Evolutionary conservation across 495 filamentous ascomycete genomes (phyloP), one percentile per base, ranked within the genome.

Genomic region (Aeminium ludgeri): DNA sequence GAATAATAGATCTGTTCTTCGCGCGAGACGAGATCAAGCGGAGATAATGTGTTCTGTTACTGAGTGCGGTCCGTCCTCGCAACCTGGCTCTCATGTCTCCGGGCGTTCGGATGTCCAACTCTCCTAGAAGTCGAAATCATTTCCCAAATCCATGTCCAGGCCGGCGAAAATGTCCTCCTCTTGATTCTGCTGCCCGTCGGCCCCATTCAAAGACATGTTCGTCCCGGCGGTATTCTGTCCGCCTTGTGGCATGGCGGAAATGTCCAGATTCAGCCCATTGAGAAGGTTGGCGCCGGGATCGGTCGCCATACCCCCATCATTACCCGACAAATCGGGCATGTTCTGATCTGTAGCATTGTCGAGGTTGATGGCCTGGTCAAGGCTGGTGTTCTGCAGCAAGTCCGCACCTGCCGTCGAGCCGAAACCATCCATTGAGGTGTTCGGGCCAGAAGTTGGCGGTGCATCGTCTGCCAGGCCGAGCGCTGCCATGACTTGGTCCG

Each of bases 121-220:
- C 36, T 33, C 15, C 36, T 45, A 45, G 34, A 54, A 49, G 35
- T 45, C 42, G 33, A 48, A 32, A 20, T 44, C 36, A 41, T 49
- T 39, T 36, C 40, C 45, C 38, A 53, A 35, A 42, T 54, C 34
- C 47, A 53, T 50, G 42, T 53, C 45, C 15, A 55, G 41, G 16
- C 33, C 53, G 10, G 29, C 49, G 38, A 54, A 55, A 16, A 55
- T 55, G 30, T 55, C 50, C 16, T 55, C 53, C 11, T 55, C 51
- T 6, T 38, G 20, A 37, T 39, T 43, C 17, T 37, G 36, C 41
- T 44, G 44, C 17, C 23, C 44, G 6, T 35, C 44, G 23, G 4
- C 8, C 3, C 23, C 23, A 8, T 25, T 8, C 23, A 25, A 4
- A 8, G 23, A 8, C 18, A 30, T 23, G 8, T 27, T 20, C 32